These are phyloP conservation scores for Kondoa subrosea DNA, from an alignment of 768 basidiomycete genomes.

Conservation along the genomic window DNA sequence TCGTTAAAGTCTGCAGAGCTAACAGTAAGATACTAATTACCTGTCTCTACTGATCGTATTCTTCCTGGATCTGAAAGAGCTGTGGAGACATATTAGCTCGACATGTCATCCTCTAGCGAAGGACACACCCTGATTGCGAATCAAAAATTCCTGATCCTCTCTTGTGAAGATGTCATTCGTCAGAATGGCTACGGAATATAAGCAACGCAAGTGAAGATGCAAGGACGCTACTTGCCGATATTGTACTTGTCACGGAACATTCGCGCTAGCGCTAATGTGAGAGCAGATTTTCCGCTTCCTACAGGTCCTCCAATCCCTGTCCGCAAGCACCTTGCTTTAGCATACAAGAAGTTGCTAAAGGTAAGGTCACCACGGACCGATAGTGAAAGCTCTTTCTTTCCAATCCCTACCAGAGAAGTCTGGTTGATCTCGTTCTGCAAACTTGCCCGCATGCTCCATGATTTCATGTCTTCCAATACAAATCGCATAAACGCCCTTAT, in stretches of 20 bases:
- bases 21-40: slow-evolving; percentile 29
- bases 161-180: slow-evolving; percentile 95
- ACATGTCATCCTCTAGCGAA: no score
- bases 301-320: slow-evolving; percentile 18
- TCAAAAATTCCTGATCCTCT: slow-evolving; percentile 94
- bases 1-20: not conserved
- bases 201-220: not conserved
- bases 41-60: slow-evolving; percentile 92
- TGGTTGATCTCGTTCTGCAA: slow-evolving; percentile 76
- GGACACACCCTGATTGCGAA: no score
- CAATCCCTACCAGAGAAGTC: slow-evolving; percentile 72
- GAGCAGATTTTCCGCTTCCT: slow-evolving; percentile 63
- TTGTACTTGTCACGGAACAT: slow-evolving; percentile 66
- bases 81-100: no score
- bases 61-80: slow-evolving; percentile 60
- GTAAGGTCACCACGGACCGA: slow-evolving; percentile 39
- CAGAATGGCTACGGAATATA: slow-evolving; percentile 50
- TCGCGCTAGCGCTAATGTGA: slow-evolving; percentile 77
- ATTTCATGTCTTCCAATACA: no score
- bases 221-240: slow-evolving; percentile 47
- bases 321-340: no score
- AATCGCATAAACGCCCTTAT: no score
- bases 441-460: slow-evolving; percentile 46
- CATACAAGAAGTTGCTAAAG: no score
- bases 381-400: slow-evolving; percentile 79